Percentiles rank a stretch among this genome's conserved stretches.
These are phyloP conservation scores for Annulohypoxylon truncatum DNA, from an alignment of 2,329 filamentous ascomycete genomes.

Conservation along the genomic window DNA sequence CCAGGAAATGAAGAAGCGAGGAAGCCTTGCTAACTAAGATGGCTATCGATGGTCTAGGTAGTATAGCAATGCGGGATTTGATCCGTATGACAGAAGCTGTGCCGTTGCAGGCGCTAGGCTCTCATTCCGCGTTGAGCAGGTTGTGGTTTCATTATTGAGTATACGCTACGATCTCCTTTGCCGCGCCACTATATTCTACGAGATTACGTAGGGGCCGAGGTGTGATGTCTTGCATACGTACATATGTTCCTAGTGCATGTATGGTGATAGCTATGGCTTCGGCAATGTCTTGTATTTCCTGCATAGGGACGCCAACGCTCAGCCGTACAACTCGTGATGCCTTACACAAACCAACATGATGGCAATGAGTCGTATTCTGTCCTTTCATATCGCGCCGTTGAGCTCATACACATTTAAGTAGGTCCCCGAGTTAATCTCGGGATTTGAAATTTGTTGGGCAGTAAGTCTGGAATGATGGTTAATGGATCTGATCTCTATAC, in stretches of 20 bases:
- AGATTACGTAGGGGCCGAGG: neutral
- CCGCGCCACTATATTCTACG: neutral
- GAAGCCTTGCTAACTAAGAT: neutral
- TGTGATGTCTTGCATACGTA: neutral
- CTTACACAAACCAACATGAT: neutral
- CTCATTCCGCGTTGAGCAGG: neutral
- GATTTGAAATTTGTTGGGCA: neutral
- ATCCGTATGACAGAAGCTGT: neutral
- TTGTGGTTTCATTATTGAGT: neutral
- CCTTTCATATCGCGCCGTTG: neutral
- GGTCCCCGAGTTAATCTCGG: neutral
- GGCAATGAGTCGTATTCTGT: neutral
- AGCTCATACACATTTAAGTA: neutral
- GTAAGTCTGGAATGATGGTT: neutral
- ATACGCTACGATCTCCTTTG: neutral
- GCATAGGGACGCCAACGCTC: neutral
- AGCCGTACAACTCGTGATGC: slow-evolving; percentile 11
- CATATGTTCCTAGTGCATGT: neutral
- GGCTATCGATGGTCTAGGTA: neutral
- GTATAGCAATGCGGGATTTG: neutral
- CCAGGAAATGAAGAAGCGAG: neutral
- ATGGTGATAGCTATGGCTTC: neutral
- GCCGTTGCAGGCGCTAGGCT: neutral
- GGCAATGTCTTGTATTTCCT: neutral
- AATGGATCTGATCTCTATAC: neutral